Percentiles rank a stretch among this genome's conserved stretches.
These are phyloP conservation scores for Amphicarpaea edgeworthii DNA, from an alignment of 306 rosid species.

Conservation along the genomic window DNA sequence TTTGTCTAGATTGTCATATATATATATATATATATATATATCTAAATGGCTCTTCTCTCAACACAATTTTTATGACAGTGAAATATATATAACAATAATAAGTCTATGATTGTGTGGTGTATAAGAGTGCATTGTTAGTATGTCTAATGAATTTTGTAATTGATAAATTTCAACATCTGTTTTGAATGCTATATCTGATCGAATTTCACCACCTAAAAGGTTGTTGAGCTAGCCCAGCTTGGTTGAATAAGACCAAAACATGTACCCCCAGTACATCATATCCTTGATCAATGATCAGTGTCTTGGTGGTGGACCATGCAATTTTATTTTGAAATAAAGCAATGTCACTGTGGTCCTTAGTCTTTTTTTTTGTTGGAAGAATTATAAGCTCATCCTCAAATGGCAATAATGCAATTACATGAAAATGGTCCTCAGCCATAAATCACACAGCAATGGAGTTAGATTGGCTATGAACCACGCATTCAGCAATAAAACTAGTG, in stretches of 20 bases:
- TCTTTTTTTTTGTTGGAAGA: slow-evolving; percentile 3
- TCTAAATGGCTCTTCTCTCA: neutral
- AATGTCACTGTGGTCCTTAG: slow-evolving; percentile 44
- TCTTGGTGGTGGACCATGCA: slow-evolving; percentile 38
- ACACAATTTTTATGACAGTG: neutral
- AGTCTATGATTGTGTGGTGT: neutral
- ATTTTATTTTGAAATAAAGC: slow-evolving; percentile 40
- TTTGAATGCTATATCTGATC: neutral
- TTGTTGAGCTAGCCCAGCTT: neutral
- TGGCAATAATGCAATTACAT: slow-evolving; percentile 27
- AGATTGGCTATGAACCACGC: slow-evolving; percentile 30
- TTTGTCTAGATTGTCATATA: neutral
- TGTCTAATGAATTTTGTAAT: neutral
- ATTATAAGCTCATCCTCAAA: neutral
- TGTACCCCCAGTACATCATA: neutral
- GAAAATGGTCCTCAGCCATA: slow-evolving; percentile 38
- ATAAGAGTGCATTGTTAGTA: neutral
- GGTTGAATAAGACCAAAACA: neutral
- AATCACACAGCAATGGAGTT: slow-evolving; percentile 6
- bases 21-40: too few species aligned
- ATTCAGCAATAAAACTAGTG: slow-evolving; percentile 29
- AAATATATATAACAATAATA: neutral
- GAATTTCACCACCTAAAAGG: neutral
- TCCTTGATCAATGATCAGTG: neutral
- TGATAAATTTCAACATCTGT: neutral